Conservation (phyloP, 306 rosid species). For the Malus fusca region DNA sequence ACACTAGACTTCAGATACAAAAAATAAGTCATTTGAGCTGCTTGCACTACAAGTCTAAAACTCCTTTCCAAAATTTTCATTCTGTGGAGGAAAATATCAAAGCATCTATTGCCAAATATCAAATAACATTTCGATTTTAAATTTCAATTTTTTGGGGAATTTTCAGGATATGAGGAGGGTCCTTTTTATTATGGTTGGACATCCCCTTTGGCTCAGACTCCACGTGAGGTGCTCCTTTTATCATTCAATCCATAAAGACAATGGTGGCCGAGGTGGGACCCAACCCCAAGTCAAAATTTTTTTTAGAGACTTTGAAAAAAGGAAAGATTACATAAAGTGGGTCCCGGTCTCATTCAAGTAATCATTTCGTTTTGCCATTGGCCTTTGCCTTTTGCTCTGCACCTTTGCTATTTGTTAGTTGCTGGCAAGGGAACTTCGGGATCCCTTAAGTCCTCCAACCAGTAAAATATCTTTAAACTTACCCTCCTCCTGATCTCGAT, state of each 20-base stretch:
- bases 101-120: neutral
- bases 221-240: conserved; percentile 99
- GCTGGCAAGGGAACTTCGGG: conserved; percentile 40
- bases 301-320: conserved; percentile 53
- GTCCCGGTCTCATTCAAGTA: conserved; percentile 65
- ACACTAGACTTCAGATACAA: too few species aligned
- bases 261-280: conserved; percentile 84
- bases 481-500: neutral
- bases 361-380: conserved; percentile 67
- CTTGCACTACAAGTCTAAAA: neutral
- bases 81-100: neutral
- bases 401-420: conserved; percentile 30
- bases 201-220: conserved; percentile 89
- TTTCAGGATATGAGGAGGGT: neutral
- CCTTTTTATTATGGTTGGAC: conserved; percentile 81
- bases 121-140: conserved; percentile 4
- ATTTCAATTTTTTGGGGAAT: neutral
- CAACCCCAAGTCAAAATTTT: conserved; percentile 75
- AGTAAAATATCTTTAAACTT: neutral
- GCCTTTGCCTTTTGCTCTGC: conserved; percentile 64
- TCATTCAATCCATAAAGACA: conserved; percentile 92
- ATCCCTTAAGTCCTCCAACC: conserved; percentile 25
- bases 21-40: neutral
- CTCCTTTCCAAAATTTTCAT: neutral
- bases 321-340: conserved; percentile 60